These are phyloP conservation scores for Ophiostoma novo-ulmi DNA, from an alignment of 2,329 filamentous ascomycete species.

Conservation along the genomic window DNA sequence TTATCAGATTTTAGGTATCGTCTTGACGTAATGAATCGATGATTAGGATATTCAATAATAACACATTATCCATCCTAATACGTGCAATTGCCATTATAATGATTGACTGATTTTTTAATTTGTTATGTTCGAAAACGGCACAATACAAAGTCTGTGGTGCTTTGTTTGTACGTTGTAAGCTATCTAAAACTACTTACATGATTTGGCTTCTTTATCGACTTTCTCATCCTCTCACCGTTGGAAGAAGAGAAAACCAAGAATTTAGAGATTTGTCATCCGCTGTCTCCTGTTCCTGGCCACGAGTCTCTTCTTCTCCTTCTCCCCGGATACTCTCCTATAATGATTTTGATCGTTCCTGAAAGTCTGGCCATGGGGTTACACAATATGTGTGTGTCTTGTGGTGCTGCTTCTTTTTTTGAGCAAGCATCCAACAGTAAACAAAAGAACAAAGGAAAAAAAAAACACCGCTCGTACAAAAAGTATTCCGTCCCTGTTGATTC, in stretches of 20 bases:
- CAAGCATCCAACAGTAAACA: background rate
- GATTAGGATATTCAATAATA: background rate
- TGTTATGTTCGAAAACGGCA: conserved; percentile 2
- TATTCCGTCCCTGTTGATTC: background rate
- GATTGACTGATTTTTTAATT: background rate
- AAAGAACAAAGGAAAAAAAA: conserved; percentile 11
- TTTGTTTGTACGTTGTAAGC: conserved; percentile 15
- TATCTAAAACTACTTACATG: conserved; percentile 19
- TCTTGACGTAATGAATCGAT: background rate
- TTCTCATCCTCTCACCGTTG: conserved; percentile 17
- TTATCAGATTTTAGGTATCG: background rate
- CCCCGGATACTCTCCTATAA: conserved; percentile 12
- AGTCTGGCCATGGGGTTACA: conserved; percentile 13
- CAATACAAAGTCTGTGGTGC: conserved; percentile 16
- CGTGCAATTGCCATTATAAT: background rate
- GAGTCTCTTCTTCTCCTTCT: conserved; percentile 10
- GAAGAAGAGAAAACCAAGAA: conserved; percentile 2
- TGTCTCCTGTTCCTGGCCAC: background rate
- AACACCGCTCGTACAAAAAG: conserved; percentile 5
- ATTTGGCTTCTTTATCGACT: conserved; percentile 11
- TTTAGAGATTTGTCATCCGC: conserved; percentile 3
- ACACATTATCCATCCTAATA: background rate
- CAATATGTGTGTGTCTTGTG: background rate
- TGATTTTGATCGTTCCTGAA: conserved; percentile 2
- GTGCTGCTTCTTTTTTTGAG: conserved; percentile 8